Base-by-base conservation (phyloP, 169 alveolate genomes). In the Neospora caninum region DNA sequence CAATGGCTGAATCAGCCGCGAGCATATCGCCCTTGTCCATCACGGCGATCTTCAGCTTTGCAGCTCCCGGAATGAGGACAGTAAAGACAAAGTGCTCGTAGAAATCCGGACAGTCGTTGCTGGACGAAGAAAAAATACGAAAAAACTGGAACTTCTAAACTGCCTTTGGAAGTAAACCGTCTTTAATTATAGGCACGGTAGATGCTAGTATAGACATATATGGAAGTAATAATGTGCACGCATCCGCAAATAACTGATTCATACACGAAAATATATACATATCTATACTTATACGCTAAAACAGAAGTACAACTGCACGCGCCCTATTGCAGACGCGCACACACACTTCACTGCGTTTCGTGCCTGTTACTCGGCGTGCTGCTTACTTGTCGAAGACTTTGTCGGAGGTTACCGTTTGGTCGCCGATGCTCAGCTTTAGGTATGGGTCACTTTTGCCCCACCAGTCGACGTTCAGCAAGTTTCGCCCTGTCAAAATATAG, bases 81-180 rank as follows among this genome's bases (percentile, higher is more conserved):
- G 69, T 49, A 89, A 93, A 87, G 34, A 73, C 91, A 70, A 93
- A 93, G 91, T 93, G 95, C 93, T 93, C 93, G 91, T 93, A 93
- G 93, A 93, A 93, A 39, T 93, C 88, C 20, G 95, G 95, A 73
- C 70, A 53, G 54, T 45, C 70, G 78, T 43, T 69, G 80, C 94
- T 92, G 92, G 70, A 58, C 58, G 53, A 39, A 36, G 53, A 36
- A 36, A 20, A 36, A 45, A 1, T 25, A 22, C 27, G 13, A 78
- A 42, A 78, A 42, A 78, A 0, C 6, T 45, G 7, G 27, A 22
- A 34, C n/a, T n/a, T n/a, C n/a, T n/a, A n/a, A 13, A 0, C 0
- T 49, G 58, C 18, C 58, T 49, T 22, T 22, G 58, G 58, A 49
- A 22, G 27, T 13, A 49, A 49, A 49, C 4, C 9, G 27, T 22